Evolutionary conservation across 2,329 filamentous ascomycete genomes (phyloP), one percentile per base, ranked within the genome.

Genomic region (Furcasterigmium sp.): DNA sequence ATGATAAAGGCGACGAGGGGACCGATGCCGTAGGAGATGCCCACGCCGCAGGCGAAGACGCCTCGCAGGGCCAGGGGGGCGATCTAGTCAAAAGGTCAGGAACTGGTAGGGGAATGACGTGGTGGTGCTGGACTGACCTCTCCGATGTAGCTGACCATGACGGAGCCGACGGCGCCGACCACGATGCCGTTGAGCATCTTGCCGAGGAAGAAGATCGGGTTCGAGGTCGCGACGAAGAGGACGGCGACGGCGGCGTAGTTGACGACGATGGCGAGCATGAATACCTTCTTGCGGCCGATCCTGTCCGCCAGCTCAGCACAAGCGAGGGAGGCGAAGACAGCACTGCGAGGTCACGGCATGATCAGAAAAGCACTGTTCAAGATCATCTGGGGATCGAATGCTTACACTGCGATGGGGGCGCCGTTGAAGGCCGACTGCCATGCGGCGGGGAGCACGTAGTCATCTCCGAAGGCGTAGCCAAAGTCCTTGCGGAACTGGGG

Each of bases 341-440:
- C 45, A 10, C 46, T 48, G 14, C 2, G n/a, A 14, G n/a, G n/a
- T n/a, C n/a, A n/a, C n/a, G n/a, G n/a, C n/a, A n/a, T n/a, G n/a
- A n/a, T n/a, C n/a, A n/a, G n/a, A n/a, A n/a, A n/a, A 38, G 38
- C 9, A 14, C 20, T 47, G 23, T n/a, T 15, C 19, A 32, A 13
- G 17, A 9, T 19, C 2, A 6, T 5, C 4, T 10, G 6, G 20
- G 30, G 10, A 28, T 6, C 15, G 11, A 11, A 2, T 3, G 50
- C 53, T 51, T 42, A 56, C 55, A 54, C 55, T 29, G 66, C 65
- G 10, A 68, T 58, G 3, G 67, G 66, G 0, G 55, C 68, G 14
- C 64, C 67, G 42, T 59, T 57, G 45, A 70, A 69, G 8, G 67
- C 67, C 14, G 57, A 59, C 49, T 72, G 67, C 68, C 68, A 72